Percentiles rank a stretch among this genome's conserved stretches.
phyloP scores from a whole-genome alignment of 257 asterid species.

The Solanum pinnatisectum region DNA sequence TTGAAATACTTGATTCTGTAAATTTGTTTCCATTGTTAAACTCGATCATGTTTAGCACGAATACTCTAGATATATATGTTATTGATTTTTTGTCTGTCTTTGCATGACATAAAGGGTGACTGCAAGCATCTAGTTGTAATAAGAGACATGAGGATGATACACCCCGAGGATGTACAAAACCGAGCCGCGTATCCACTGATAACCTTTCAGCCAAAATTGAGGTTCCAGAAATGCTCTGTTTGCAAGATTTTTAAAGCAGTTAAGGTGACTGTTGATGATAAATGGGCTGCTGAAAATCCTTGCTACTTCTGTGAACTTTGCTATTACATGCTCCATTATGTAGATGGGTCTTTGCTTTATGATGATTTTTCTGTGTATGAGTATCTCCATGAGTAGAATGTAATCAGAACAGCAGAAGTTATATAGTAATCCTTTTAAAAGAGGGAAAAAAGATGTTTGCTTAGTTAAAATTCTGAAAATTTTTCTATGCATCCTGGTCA shows the following conservation, averaged over 20 bases:
- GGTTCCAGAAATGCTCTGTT: slow-evolving; percentile 58
- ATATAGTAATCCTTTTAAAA: background rate
- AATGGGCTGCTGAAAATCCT: slow-evolving; percentile 73
- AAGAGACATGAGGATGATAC: slow-evolving; percentile 77
- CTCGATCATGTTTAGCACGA: background rate
- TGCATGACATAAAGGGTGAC: slow-evolving; percentile 40
- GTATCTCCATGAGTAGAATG: slow-evolving; percentile 44
- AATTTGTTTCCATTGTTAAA: background rate
- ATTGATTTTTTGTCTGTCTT: background rate
- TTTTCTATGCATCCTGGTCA: background rate
- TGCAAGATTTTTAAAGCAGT: slow-evolving; percentile 77
- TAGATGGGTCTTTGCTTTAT: slow-evolving; percentile 51
- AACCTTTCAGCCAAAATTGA: slow-evolving; percentile 37
- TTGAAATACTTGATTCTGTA: background rate
- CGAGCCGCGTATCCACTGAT: slow-evolving; percentile 64
- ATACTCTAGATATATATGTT: background rate
- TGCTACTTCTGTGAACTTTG: slow-evolving; percentile 84
- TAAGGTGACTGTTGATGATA: slow-evolving; percentile 76
- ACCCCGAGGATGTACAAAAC: slow-evolving; percentile 75
- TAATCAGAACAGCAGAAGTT: background rate
- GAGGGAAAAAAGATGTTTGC: background rate
- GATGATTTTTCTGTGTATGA: slow-evolving; percentile 66
- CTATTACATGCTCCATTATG: slow-evolving; percentile 90
- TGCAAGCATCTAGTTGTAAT: slow-evolving; percentile 72
- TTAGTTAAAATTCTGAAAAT: background rate